Conservation (phyloP, 1,284 basidiomycete species). For the Inonotus obliquus region DNA sequence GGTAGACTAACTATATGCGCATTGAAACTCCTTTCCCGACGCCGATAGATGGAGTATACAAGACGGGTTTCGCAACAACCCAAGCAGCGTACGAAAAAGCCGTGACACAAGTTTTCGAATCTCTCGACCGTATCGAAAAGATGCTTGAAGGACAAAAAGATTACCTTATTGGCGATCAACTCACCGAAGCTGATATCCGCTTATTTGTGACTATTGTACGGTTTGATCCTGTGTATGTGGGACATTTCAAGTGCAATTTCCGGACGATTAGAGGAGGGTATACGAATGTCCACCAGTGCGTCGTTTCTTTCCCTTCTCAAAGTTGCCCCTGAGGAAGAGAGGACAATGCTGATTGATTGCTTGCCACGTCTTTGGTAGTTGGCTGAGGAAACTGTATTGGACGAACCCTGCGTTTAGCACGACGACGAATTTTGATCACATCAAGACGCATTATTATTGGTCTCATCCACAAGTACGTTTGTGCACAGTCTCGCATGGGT, state of each 20-base stretch:
- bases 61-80: slow-evolving; percentile 53
- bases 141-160: slow-evolving; percentile 41
- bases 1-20: neutral
- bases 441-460: slow-evolving; percentile 44
- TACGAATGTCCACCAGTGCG: slow-evolving; percentile 39
- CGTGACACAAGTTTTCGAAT: slow-evolving; percentile 38
- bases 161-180: slow-evolving; percentile 45
- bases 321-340: neutral
- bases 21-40: neutral
- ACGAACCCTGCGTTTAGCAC: slow-evolving; percentile 54
- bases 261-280: slow-evolving; percentile 37
- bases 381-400: slow-evolving; percentile 62
- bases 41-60: slow-evolving; percentile 40
- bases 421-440: slow-evolving; percentile 56
- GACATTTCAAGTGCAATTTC: slow-evolving; percentile 61
- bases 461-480: slow-evolving; percentile 22
- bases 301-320: neutral
- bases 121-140: slow-evolving; percentile 47
- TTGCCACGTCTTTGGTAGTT: slow-evolving; percentile 21
- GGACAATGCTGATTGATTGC: neutral
- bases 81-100: slow-evolving; percentile 51
- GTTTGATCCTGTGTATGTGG: slow-evolving; percentile 52
- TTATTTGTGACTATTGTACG: slow-evolving; percentile 53
- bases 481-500: neutral
- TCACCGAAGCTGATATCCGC: slow-evolving; percentile 60